Base-by-base conservation (phyloP, 169 alveolate genomes). In the Pseudocohnilembus persalinus region DNA sequence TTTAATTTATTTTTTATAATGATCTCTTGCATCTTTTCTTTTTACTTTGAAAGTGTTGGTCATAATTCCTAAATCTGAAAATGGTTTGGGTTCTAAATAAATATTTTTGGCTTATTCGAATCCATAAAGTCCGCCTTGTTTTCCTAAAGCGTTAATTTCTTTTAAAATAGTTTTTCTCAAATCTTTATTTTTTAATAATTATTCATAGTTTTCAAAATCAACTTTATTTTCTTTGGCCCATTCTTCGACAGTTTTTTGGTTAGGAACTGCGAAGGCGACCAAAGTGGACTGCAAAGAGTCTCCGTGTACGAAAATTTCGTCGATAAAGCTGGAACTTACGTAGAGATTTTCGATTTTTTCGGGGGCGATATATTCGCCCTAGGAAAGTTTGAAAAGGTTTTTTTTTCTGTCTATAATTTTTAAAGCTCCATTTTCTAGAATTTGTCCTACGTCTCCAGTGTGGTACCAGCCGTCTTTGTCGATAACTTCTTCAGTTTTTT, bases 351-450 rank as follows among this genome's bases (percentile, higher is more conserved):
- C 99, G 27, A 97, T 88, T 81, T 96, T 96, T 34, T 96, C 99
- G 11, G 99, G 99, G 29, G 99, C 98, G 49, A 98, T 96, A 88
- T 98, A 98, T 84, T 98, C 99, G 29, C 99, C 99, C 91, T 98
- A 98, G 49, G 98, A 92, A 30, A 98, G 92, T 88, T 98, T 98
- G 92, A 98, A 98, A 33, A 98, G 93, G 86, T 98, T 97, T 89
- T 97, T 96, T 29, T 98, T 98, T 82, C 99, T 90, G 88, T 98
- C 99, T 77, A 98, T 96, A 77, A 98, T 97, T 92, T 94, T 97
- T n/a, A 98, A 87, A 0, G 97, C 96, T 87, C 97, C 97, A 80
- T 92, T 91, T 73, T 95, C 96, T n/a, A 72, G 68, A 33, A 88
- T 90, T 89, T 65, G 64, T 27, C 98, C 99, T 31, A 98, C 93